A percentile compares a stretch with the other conserved stretches of the same genome.
phyloP scores from a whole-genome alignment of 345 rosid species.

The Noccaea bulbosa region DNA sequence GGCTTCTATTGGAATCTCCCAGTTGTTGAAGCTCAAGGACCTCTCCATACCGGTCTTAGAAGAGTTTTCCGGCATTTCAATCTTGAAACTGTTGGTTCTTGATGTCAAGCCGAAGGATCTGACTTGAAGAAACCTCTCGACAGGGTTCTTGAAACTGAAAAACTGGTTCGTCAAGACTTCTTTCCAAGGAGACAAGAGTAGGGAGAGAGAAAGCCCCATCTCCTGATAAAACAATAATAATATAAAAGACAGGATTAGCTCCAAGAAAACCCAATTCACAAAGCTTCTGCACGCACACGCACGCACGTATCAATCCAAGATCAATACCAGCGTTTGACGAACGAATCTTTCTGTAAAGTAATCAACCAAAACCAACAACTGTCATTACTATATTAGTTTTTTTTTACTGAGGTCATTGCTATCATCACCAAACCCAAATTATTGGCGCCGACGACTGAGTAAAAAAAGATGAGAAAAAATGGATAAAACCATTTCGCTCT shows the following conservation, averaged over 20 bases:
- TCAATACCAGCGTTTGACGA: conserved; percentile 27
- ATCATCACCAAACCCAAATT: conserved; percentile 33
- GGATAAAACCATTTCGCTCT: conserved; percentile 1
- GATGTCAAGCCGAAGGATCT: conserved; percentile 44
- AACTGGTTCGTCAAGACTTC: conserved; percentile 45
- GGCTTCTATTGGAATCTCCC: conserved; percentile 44
- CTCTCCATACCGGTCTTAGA: conserved; percentile 38
- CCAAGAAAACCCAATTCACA: conserved; percentile 10
- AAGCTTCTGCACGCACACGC: conserved; percentile 31
- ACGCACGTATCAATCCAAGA: conserved; percentile 24
- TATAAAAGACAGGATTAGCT: neutral
- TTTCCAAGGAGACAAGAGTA: conserved; percentile 51
- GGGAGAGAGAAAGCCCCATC: conserved; percentile 61
- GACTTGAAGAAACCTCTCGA: conserved; percentile 34
- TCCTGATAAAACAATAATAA: neutral
- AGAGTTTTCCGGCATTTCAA: conserved; percentile 30
- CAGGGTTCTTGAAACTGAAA: conserved; percentile 38
- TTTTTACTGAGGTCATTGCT: conserved; percentile 22
- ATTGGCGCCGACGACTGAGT: conserved; percentile 18
- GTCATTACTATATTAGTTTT: conserved; percentile 35
- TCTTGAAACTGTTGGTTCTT: conserved; percentile 48
- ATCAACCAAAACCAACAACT: conserved; percentile 25
- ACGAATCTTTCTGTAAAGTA: conserved; percentile 30
- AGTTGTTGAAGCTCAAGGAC: conserved; percentile 51
- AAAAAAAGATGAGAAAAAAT: neutral